These are phyloP conservation scores for Quercus lobata DNA, from an alignment of 331 rosid genomes.

Conservation along the genomic window DNA sequence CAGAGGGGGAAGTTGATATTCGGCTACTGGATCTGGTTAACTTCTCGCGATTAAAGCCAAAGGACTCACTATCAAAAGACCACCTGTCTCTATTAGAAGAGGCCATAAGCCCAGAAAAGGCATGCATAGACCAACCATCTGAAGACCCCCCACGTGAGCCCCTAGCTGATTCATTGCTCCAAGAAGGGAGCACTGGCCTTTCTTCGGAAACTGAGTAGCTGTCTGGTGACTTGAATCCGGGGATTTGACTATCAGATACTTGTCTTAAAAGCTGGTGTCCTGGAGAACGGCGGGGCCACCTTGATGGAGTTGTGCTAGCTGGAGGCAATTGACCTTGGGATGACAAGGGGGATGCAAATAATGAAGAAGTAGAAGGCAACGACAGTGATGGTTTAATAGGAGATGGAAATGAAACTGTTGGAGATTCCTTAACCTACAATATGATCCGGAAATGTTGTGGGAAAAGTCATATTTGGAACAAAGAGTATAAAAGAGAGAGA, in stretches of 20 bases:
- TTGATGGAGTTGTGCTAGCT: constrained; percentile 49
- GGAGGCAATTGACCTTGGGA: constrained; percentile 60
- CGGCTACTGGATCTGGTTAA: constrained; percentile 52
- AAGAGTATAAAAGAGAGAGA: not conserved
- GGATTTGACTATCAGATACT: constrained; percentile 58
- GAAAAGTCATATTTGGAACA: not conserved
- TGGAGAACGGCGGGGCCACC: constrained; percentile 53
- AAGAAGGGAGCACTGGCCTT: constrained; percentile 52
- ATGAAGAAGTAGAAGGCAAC: constrained; percentile 63
- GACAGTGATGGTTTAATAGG: constrained; percentile 56
- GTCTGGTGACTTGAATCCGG: constrained; percentile 61
- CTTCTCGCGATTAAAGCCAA: constrained; percentile 65
- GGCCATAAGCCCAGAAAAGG: constrained; percentile 75
- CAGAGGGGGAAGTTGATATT: constrained; percentile 48
- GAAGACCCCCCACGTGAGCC: constrained; percentile 67
- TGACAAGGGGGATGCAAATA: constrained; percentile 63
- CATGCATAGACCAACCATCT: constrained; percentile 85
- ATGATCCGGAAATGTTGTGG: constrained; percentile 4
- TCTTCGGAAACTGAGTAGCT: constrained; percentile 60
- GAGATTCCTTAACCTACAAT: constrained; percentile 68
- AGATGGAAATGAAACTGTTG: constrained; percentile 51
- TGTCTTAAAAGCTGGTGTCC: constrained; percentile 53
- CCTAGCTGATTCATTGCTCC: constrained; percentile 62
- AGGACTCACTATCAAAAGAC: constrained; percentile 84
- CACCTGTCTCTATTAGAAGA: constrained; percentile 70